Conservation (phyloP, 257 asterid genomes). For the Galeopsis tetrahit region DNA sequence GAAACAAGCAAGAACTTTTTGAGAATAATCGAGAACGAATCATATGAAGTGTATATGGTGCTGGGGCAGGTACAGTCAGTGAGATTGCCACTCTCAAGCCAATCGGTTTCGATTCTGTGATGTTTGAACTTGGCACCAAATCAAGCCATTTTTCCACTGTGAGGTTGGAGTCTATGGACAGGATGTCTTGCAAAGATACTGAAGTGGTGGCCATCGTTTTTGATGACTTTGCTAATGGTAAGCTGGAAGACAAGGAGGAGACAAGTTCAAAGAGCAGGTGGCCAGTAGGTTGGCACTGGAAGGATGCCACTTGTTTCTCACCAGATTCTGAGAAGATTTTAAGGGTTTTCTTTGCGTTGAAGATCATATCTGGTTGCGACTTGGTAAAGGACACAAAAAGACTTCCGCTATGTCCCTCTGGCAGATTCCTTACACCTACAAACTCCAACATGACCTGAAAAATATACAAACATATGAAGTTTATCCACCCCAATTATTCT, state of each 20-base stretch:
- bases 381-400: conserved; percentile 71
- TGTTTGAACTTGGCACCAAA: conserved; percentile 60
- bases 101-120: conserved; percentile 52
- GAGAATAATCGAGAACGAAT: conserved; percentile 55
- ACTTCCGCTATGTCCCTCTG: conserved; percentile 65
- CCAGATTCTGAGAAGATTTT: conserved; percentile 73
- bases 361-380: conserved; percentile 80
- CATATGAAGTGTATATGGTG: conserved; percentile 64
- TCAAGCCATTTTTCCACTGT: conserved; percentile 87
- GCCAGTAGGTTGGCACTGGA: conserved; percentile 87
- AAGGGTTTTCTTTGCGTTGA: conserved; percentile 77
- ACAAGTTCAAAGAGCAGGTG: conserved; percentile 65
- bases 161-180: conserved; percentile 56
- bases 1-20: conserved; percentile 69
- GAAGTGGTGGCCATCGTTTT: conserved; percentile 63
- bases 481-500: conserved; percentile 9
- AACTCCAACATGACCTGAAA: conserved; percentile 94
- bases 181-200: conserved; percentile 60
- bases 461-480: conserved; percentile 27
- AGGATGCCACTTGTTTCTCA: conserved; percentile 82
- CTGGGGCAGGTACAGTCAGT: conserved; percentile 68
- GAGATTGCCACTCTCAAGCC: conserved; percentile 81
- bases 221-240: conserved; percentile 47
- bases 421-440: conserved; percentile 69
- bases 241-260: conserved; percentile 46